Percentiles rank a stretch among this genome's conserved stretches.
Evolutionary conservation across 2,329 filamentous ascomycete species (phyloP).

Genomic region (Sporothrix mexicana): DNA sequence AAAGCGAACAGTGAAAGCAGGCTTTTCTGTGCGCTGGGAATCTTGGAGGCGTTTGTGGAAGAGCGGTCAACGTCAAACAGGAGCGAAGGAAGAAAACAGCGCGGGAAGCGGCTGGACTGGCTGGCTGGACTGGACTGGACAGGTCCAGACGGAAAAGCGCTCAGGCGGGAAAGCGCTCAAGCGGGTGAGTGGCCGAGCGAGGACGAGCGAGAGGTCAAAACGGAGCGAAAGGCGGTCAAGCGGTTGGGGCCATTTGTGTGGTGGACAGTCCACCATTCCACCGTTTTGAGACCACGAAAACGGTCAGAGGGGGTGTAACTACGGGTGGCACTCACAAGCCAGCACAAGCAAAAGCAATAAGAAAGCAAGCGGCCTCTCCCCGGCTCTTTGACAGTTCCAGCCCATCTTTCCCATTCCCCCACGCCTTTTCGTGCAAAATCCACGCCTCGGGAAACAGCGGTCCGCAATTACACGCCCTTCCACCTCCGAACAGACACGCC

Average conservation of each 20-base stretch:
- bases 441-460: conserved; percentile 33
- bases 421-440: neutral
- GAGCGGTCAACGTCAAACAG: conserved; percentile 20
- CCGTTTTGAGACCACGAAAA: neutral
- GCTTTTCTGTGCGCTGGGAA: too few species aligned
- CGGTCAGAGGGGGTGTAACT: conserved; percentile 26
- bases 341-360: conserved; percentile 2
- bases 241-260: neutral
- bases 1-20: neutral
- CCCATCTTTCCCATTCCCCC: conserved; percentile 18
- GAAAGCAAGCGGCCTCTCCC: conserved; percentile 19
- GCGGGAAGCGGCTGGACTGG: neutral
- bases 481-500: conserved; percentile 1
- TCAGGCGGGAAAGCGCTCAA: neutral
- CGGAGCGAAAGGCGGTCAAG: conserved; percentile 24
- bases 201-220: conserved; percentile 17
- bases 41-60: neutral
- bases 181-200: neutral
- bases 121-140: too few species aligned
- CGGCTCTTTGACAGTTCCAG: conserved; percentile 22
- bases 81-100: conserved; percentile 18
- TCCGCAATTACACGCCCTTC: conserved; percentile 33
- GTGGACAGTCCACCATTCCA: conserved; percentile 23
- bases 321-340: neutral
- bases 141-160: conserved; percentile 9